phyloP scores from a whole-genome alignment of 2,329 filamentous ascomycete species.

The Septoria linicola region DNA sequence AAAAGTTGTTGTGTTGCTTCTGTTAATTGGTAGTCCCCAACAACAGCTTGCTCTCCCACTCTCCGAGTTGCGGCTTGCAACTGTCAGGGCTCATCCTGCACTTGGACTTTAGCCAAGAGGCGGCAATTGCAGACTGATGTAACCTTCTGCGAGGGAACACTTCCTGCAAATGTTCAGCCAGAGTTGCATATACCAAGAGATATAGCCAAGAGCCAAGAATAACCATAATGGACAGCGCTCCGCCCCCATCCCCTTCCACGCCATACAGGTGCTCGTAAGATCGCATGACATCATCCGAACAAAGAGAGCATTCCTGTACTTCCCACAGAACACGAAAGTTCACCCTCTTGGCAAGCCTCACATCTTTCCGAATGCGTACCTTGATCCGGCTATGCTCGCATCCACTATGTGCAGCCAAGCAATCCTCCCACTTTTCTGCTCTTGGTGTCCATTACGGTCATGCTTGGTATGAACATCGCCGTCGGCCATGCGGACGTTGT shows the following conservation, averaged over 20 bases:
- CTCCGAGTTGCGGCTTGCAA: too few species aligned
- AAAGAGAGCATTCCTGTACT: neutral
- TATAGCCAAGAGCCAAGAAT: constrained; percentile 13
- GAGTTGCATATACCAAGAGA: neutral
- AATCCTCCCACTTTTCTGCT: constrained; percentile 2
- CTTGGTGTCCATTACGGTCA: constrained; percentile 15
- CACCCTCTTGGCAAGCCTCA: constrained; percentile 11
- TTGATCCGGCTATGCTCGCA: constrained; percentile 12
- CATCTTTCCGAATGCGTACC: constrained; percentile 13
- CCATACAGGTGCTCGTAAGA: neutral
- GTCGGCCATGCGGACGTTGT: constrained; percentile 1
- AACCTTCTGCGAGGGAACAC: neutral
- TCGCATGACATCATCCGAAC: neutral
- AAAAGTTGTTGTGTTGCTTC: too few species aligned
- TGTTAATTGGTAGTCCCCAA: too few species aligned
- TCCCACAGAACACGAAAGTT: constrained; percentile 1
- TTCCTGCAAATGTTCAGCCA: neutral
- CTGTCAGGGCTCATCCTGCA: too few species aligned
- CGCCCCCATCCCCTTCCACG: neutral
- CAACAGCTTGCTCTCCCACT: too few species aligned
- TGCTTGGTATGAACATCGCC: constrained; percentile 7
- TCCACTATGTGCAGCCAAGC: constrained; percentile 16
- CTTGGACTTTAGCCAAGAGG: too few species aligned
- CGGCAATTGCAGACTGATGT: too few species aligned
- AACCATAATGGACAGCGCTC: constrained; percentile 9